Evolutionary conservation across 257 asterid species (phyloP).

Genomic region (Fraxinus quadrangulata): DNA sequence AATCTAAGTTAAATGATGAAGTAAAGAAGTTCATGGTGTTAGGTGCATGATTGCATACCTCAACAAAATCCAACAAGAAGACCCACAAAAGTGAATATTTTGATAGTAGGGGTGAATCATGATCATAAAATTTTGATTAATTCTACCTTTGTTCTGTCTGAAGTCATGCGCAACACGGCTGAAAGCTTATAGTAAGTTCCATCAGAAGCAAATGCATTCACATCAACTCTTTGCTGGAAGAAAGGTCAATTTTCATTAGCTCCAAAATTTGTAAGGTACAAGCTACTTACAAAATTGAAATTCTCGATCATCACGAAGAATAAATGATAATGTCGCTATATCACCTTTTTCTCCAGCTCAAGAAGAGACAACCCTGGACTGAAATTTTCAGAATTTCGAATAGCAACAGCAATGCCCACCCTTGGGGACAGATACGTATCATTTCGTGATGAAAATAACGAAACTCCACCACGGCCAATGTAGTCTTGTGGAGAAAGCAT

Average conservation of each 20-base stretch:
- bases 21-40: not conserved
- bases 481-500: slow-evolving; percentile 99
- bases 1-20: not conserved
- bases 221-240: slow-evolving; percentile 89
- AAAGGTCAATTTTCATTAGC: slow-evolving; percentile 27
- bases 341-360: slow-evolving; percentile 99
- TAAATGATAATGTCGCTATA: slow-evolving; percentile 7
- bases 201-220: slow-evolving; percentile 67
- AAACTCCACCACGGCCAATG: slow-evolving; percentile 90
- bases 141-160: slow-evolving; percentile 97
- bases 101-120: slow-evolving; percentile 8
- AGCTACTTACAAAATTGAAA: slow-evolving; percentile 15
- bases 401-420: slow-evolving; percentile 93
- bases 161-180: slow-evolving; percentile 89
- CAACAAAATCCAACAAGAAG: slow-evolving; percentile 7
- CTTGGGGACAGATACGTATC: slow-evolving; percentile 87
- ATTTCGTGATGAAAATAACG: slow-evolving; percentile 87
- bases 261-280: not conserved
- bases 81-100: not conserved
- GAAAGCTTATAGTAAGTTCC: slow-evolving; percentile 93
- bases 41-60: not conserved
- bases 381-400: slow-evolving; percentile 73
- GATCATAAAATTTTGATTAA: slow-evolving; percentile 14
- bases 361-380: slow-evolving; percentile 90
- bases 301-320: slow-evolving; percentile 22